phyloP scores from a whole-genome alignment of 768 basidiomycete genomes.

The Podaxis rugospora region DNA sequence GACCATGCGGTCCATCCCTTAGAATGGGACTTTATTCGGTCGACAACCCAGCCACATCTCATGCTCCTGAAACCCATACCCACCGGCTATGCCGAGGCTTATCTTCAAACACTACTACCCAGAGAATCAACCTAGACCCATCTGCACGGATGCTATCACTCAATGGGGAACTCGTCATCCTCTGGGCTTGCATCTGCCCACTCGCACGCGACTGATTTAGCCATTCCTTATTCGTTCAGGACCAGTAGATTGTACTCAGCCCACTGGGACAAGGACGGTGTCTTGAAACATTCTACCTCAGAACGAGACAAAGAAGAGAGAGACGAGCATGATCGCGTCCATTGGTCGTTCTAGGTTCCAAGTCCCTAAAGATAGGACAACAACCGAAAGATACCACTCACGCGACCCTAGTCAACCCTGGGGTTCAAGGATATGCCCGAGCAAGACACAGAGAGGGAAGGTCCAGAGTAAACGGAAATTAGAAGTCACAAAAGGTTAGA shows the following conservation, averaged over 20 bases:
- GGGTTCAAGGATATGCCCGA: too few species aligned
- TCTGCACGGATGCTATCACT: constrained; percentile 68
- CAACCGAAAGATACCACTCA: too few species aligned
- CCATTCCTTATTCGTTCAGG: constrained; percentile 60
- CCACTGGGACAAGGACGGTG: constrained; percentile 48
- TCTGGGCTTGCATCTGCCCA: constrained; percentile 65
- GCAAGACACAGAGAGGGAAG: too few species aligned
- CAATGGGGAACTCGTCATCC: constrained; percentile 56
- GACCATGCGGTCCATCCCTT: constrained; percentile 2
- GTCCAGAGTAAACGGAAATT: too few species aligned
- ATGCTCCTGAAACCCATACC: constrained; percentile 2
- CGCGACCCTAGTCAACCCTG: too few species aligned
- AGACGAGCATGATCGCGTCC: too few species aligned
- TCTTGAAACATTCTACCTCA: too few species aligned
- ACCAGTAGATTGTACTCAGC: constrained; percentile 57
- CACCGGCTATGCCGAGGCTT: constrained; percentile 6
- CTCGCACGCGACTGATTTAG: constrained; percentile 74
- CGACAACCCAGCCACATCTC: constrained; percentile 44
- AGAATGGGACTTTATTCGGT: constrained; percentile 76
- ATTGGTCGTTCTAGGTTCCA: too few species aligned
- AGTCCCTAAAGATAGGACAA: too few species aligned
- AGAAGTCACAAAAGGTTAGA: too few species aligned
- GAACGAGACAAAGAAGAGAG: too few species aligned
- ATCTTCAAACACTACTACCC: constrained; percentile 3
- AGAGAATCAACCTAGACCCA: constrained; percentile 51